These are phyloP conservation scores for Blepharisma undulans DNA, from an alignment of 169 alveolate species.

Conservation along the genomic window DNA sequence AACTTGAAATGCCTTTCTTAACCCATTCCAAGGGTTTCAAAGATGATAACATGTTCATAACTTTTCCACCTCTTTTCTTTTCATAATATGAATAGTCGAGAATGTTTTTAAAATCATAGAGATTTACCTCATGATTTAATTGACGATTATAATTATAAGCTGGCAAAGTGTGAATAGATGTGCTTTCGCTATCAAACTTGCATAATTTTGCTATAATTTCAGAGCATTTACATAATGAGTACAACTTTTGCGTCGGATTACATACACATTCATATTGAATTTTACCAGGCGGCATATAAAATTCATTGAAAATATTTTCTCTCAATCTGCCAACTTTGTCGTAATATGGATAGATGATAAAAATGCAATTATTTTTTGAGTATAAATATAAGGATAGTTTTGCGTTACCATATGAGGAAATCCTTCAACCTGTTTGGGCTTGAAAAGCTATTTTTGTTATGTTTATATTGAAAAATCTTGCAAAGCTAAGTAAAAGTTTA, in stretches of 20 bases:
- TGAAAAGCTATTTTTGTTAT: neutral
- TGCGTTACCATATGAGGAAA: neutral
- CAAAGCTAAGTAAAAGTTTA: neutral
- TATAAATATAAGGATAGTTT: neutral
- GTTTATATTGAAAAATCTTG: neutral
- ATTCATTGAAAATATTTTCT: neutral
- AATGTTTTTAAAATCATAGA: too few relatives aligned
- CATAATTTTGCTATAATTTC: neutral
- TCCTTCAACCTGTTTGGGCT: neutral
- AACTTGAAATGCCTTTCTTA: too few relatives aligned
- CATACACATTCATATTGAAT: neutral
- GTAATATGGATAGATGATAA: neutral
- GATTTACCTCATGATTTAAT: too few relatives aligned
- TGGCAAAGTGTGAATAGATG: neutral
- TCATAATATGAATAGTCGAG: too few relatives aligned
- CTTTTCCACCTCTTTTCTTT: too few relatives aligned
- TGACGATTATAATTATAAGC: too few relatives aligned
- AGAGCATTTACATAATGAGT: neutral
- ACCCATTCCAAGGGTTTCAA: too few relatives aligned
- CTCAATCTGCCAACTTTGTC: neutral
- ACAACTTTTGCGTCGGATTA: neutral
- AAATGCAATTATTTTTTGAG: too few relatives aligned
- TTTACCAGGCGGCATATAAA: too few relatives aligned
- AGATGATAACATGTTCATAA: too few relatives aligned
- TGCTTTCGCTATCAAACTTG: neutral